Evolutionary conservation across 2,329 filamentous ascomycete species (phyloP), one percentile per base, ranked within the genome.

Genomic region (Ceratocystis diversiconidia): DNA sequence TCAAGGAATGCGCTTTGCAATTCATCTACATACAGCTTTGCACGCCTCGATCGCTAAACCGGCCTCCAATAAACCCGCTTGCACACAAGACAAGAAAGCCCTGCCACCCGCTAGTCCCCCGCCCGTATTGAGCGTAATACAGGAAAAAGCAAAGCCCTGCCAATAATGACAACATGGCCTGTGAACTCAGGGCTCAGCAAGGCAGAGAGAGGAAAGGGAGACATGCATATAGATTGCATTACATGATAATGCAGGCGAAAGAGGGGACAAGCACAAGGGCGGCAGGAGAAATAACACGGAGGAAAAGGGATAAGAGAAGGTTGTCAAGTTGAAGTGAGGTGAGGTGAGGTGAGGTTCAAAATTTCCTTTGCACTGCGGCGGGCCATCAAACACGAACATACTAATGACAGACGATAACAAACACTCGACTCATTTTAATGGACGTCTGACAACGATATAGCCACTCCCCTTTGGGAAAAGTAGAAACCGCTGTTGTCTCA

Each of bases 161-260:
- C n/a, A 19, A 50, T 32, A 57, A 57, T 57, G 30, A 57, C 52
- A 57, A 17, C 52, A 57, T 22, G 52, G 25, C 25, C 52, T 28
- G 52, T 32, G 12, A 28, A 32, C 52, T 57, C 52, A 57, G 52
- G 52, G 52, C 52, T 57, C 22, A 57, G 52, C 12, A 57, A 57
- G 36, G 36, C 36, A 41, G 36, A 30, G 19, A 55, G 50, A 55
- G 30, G 25, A 15, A 57, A 57, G 22, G 19, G 52, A 57, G 52
- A 57, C 52, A 57, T 57, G 52, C 52, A 57, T 28, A 50, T n/a
- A 50, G 46, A 50, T 50, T 50, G 46, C 46, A 50, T 50, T 25
- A 8, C 46, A 50, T 50, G 46, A 50, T 50, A 50, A 50, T 12
- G 46, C 46, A 25, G 46, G 46, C 46, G 22, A 50, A 25, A 22